These are phyloP conservation scores for Euptelea pleiosperma DNA, from an alignment of 164 flowering plant species.

Conservation along the genomic window DNA sequence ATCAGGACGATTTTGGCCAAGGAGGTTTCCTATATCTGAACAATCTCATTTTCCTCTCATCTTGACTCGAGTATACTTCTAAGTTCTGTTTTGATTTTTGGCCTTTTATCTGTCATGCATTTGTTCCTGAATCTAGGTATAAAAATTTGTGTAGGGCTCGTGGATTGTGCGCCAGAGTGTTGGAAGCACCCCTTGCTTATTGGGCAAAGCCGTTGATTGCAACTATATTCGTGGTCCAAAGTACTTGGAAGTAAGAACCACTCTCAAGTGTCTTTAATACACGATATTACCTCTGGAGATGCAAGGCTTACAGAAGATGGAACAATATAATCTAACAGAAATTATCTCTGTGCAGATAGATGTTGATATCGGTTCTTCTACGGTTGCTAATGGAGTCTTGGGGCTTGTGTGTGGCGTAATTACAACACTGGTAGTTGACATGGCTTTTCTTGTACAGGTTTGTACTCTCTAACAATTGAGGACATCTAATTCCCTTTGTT, in stretches of 20 bases:
- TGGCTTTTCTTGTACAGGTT: slow-evolving; percentile 99
- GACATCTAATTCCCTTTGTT: background rate
- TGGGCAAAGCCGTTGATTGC: slow-evolving; percentile 98
- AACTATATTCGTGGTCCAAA: slow-evolving; percentile 89
- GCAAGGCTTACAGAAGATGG: background rate
- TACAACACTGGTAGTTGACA: slow-evolving; percentile 93
- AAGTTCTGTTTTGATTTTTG: background rate
- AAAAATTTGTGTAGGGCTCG: slow-evolving; percentile 71
- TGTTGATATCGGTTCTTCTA: slow-evolving; percentile 97
- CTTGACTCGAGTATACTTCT: too few species aligned
- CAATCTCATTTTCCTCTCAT: too few species aligned
- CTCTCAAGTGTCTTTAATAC: background rate
- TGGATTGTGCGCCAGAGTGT: slow-evolving; percentile 99
- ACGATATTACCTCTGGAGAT: background rate
- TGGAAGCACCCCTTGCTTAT: slow-evolving; percentile 94
- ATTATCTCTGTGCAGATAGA: slow-evolving; percentile 62
- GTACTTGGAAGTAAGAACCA: slow-evolving; percentile 71
- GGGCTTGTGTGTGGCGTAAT: slow-evolving; percentile 95
- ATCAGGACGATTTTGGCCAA: too few species aligned
- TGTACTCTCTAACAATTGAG: background rate
- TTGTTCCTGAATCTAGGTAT: slow-evolving; percentile 5
- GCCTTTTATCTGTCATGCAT: background rate
- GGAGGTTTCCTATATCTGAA: too few species aligned
- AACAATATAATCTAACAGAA: background rate
- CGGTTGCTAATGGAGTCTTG: slow-evolving; percentile 98